phyloP scores from a whole-genome alignment of 768 basidiomycete species.

The Macrolepiota fuliginosa region DNA sequence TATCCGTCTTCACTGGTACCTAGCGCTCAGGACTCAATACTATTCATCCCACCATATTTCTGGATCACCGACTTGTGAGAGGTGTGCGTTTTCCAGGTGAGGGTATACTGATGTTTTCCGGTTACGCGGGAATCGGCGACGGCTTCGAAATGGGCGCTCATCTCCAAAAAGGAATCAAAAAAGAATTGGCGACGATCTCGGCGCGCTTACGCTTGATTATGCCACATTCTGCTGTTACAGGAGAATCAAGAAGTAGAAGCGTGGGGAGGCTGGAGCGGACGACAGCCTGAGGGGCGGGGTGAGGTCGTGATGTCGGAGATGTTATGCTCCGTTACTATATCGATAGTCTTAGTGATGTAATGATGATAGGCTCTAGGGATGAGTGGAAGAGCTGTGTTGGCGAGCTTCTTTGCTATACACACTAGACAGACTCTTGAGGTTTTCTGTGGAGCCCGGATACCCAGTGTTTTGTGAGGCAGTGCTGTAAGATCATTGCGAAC shows the following conservation, averaged over 20 bases:
- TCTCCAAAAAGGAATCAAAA: background rate
- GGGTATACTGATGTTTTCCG: background rate
- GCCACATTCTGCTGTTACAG: background rate
- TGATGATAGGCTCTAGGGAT: constrained; percentile 7
- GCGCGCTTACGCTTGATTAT: background rate
- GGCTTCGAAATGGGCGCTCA: background rate
- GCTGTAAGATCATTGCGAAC: background rate
- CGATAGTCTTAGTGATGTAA: constrained; percentile 7
- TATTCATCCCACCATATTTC: background rate
- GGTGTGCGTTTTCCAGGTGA: background rate
- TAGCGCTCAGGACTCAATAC: background rate
- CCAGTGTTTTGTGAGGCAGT: background rate
- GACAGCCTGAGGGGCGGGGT: background rate
- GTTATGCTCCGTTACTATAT: background rate
- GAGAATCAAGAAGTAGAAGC: background rate
- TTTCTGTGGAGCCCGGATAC: background rate
- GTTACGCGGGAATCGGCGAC: background rate
- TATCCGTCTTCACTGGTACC: background rate
- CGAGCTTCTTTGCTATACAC: background rate
- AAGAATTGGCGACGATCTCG: background rate
- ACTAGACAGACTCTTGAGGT: background rate
- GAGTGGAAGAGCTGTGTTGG: background rate
- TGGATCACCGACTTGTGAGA: background rate
- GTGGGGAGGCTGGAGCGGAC: background rate
- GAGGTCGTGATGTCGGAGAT: background rate